Conservation (phyloP, 176 grass and related monocot species). For the Avena eriantha region DNA sequence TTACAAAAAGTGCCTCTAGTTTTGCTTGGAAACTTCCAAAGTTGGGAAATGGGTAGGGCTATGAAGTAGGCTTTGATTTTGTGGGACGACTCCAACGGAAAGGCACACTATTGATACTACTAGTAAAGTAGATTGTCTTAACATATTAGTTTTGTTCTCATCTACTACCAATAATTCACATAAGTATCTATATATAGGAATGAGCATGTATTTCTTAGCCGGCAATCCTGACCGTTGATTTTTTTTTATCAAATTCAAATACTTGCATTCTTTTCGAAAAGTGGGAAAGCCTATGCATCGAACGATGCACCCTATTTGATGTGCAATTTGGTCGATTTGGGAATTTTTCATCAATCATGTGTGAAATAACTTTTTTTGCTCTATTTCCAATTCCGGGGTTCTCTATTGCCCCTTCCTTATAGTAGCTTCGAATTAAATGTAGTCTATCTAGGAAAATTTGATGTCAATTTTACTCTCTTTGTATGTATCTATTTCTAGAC, state of each 20-base stretch:
- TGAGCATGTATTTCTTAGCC: too few relatives aligned
- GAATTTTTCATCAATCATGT: neutral
- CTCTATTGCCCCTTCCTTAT: too few relatives aligned
- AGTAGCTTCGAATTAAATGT: neutral
- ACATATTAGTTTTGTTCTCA: neutral
- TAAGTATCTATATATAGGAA: too few relatives aligned
- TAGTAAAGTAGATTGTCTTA: neutral
- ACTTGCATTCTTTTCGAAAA: too few relatives aligned
- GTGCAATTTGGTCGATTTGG: neutral
- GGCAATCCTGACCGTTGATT: neutral
- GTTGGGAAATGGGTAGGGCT: neutral
- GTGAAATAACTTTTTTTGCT: too few relatives aligned
- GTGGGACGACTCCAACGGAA: constrained; percentile 36
- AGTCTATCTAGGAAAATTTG: neutral
- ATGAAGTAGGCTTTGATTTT: constrained; percentile 42
- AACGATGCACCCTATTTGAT: neutral
- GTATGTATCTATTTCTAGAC: neutral
- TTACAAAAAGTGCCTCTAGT: neutral
- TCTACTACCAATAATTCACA: too few relatives aligned
- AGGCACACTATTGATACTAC: constrained; percentile 26
- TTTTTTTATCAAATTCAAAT: too few relatives aligned
- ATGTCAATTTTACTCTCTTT: neutral
- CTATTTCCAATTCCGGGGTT: too few relatives aligned
- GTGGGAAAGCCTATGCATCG: too few relatives aligned
- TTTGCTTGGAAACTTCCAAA: constrained; percentile 29